phyloP scores from a whole-genome alignment of 225 moss, liverwort and hornwort genomes.

The Takakia lepidozioides region DNA sequence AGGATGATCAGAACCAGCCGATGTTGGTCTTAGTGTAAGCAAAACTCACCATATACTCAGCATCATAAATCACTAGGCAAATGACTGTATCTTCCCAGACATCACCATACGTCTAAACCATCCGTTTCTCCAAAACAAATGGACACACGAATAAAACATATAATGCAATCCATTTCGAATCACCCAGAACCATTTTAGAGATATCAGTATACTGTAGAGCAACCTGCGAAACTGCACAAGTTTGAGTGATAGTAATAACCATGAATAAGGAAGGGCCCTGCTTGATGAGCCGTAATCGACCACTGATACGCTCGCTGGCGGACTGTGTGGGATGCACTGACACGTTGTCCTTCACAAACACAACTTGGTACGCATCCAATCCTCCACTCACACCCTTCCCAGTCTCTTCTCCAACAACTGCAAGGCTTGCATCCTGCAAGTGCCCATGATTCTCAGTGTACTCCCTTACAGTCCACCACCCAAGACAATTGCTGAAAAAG shows the following conservation, averaged over 20 bases:
- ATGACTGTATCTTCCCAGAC: too few relatives aligned
- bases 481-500: background rate
- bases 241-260: too few relatives aligned
- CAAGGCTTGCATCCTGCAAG: background rate
- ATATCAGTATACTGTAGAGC: background rate
- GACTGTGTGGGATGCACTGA: conserved; percentile 80
- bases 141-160: background rate
- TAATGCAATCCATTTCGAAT: background rate
- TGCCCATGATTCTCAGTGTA: background rate
- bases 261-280: conserved; percentile 80
- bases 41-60: too few relatives aligned
- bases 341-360: conserved; percentile 90
- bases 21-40: too few relatives aligned
- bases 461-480: background rate
- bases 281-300: conserved; percentile 86
- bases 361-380: conserved; percentile 77
- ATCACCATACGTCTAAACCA: too few relatives aligned
- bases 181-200: background rate
- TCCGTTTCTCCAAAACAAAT: conserved; percentile 2
- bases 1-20: too few relatives aligned
- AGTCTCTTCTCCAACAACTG: conserved; percentile 6
- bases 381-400: conserved; percentile 41
- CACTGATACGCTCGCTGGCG: conserved; percentile 79
- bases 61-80: too few relatives aligned
- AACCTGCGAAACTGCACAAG: background rate